Evolutionary conservation across 208 protist genomes (phyloP), one percentile per base, ranked within the genome.

Genomic region (Acanthamoeba divionensis): DNA sequence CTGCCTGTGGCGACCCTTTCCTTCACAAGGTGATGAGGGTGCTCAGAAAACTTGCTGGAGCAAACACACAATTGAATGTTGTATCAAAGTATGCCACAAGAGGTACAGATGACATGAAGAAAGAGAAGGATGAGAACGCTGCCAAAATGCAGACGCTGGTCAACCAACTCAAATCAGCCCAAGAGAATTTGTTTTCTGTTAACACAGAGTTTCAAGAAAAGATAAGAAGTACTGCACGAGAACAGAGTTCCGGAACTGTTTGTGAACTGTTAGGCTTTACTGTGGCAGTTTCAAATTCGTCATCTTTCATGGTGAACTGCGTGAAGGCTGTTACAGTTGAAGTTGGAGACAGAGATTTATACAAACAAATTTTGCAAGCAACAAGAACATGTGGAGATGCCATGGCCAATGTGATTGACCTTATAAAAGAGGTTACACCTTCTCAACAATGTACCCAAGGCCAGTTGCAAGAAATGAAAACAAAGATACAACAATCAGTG

Each of bases 301-400:
- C 73, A 10, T 83, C 73, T 29, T 83, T 83, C 73, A 47, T 83
- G 52, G 73, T 83, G 0, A 83, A 83, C 73, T 83, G 73, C 73
- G 57, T 47, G 52, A 83, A 83, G 48, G 73, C 73, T 26, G 73
- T 83, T 54, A 83, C 73, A 6, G 63, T 83, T 54, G 73, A 83
- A 36, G 52, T 83, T 33, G 13, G 52, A 2, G 73, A 54, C 1
- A 47, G 73, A 29, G 73, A 83, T 41, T 33, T 83, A 5, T 83
- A 65, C 73, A 83, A 83, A 36, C 73, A 83, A 38, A 54, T 83
- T 12, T 36, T 83, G 48, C 50, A 63, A 54, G 73, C 73, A 47
- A 83, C 73, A 7, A 47, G 73, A 21, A 83, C 73, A 1, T 26
- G 57, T 8, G 52, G 73, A 47, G 73, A 83, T 62, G 73, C 73